Base-by-base conservation (phyloP, 352 stramenopile species). In the Globisporangium viniferum region DNA sequence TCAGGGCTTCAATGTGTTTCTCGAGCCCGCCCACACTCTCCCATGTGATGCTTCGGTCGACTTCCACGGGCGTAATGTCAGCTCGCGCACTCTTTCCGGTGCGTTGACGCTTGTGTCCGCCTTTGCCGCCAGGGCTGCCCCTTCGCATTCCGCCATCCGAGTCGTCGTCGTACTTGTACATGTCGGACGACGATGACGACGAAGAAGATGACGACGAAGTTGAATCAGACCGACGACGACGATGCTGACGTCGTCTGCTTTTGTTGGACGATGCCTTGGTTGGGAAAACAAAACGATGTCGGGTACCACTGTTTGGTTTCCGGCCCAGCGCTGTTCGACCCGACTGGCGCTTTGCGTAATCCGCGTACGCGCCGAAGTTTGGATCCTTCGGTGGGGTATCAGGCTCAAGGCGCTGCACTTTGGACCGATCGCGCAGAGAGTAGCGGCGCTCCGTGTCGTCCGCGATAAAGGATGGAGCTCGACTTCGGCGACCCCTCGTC, bases 1-100 rank as follows among this genome's bases (percentile, higher is more conserved):
- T 97, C 64, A 98, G 77, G 29, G 90, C 84, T 58, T 92, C 78
- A 35, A 98, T 93, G 65, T 98, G 93, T 22, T 80, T 78, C 46
- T 87, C 79, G 14, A 97, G 72, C 0, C 92, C 92, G 2, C 92
- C 92, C 15, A 97, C 78, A 48, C 78, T 93, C 22, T 93, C 85
- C 90, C 90, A 97, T 4, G 78, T 94, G 53, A 97, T 82, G 46
- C 78, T 91, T 39, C 73, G 64, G 62, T 97, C 89, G 8, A 97
- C 78, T 74, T 94, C 81, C 1, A 97, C 67, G 3, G 91, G 91
- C 6, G 81, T 81, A 22, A 95, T 94, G 67, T 97, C 91, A 5
- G 89, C 88, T 7, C 83, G 80, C 35, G 73, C 81, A 27, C 75
- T 74, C 3, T 75, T 84, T 8, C 73, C 76, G 35, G 81, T 84